Conservation (phyloP, 2,329 filamentous ascomycete species). For the Fusarium sp. region DNA sequence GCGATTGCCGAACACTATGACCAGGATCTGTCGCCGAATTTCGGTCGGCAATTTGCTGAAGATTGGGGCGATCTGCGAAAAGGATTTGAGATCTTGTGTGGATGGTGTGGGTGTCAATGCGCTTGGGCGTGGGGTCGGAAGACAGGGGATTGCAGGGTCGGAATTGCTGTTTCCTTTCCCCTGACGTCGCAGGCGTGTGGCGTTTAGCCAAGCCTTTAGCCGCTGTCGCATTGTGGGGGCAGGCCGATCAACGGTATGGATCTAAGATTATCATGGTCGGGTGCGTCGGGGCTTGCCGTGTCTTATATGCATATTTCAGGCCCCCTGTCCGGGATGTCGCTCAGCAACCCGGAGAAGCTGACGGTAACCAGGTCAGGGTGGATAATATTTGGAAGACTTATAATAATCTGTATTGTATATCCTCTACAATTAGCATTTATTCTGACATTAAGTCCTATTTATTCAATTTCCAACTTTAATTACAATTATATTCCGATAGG, state of each 20-base stretch:
- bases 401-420: no score
- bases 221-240: neutral
- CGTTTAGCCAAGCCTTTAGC: neutral
- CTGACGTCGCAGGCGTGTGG: fast-evolving
- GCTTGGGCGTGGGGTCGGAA: neutral
- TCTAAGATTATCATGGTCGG: fast-evolving
- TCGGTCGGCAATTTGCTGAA: neutral
- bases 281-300: neutral
- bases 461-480: no score
- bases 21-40: neutral
- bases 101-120: neutral
- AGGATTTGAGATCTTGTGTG: neutral
- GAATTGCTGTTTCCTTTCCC: neutral
- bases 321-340: no score
- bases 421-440: no score
- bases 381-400: fast-evolving
- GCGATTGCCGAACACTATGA: neutral
- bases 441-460: fast-evolving
- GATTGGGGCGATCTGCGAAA: neutral
- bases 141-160: neutral
- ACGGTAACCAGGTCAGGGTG: fast-evolving
- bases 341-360: no score
- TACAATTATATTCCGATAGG: no score
- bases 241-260: fast-evolving
- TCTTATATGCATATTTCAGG: neutral